Base-by-base conservation (phyloP, 1,284 basidiomycete species). In the Ceratobasidium sp. region DNA sequence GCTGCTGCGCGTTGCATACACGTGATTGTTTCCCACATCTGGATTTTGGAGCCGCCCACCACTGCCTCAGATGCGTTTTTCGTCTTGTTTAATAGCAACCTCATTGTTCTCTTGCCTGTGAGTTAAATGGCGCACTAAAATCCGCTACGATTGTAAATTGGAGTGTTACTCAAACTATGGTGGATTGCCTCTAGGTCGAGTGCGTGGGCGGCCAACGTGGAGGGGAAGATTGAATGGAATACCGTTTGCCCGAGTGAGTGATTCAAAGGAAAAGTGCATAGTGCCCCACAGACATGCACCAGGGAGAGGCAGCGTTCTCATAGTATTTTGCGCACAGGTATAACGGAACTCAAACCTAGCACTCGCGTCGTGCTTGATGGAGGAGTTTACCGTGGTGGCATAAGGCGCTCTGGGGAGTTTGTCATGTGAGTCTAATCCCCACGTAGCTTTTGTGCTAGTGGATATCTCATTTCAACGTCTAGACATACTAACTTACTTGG, bases 291-390 rank as follows among this genome's bases (percentile, higher is more conserved):
- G n/a, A 45, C 15, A 17, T 56, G 20, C 17, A 7, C 3, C 17
- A 38, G 25, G 17, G 29, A 38, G 32, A 47, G 42, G 12, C 25
- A 4, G n/a, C n/a, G n/a, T n/a, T n/a, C n/a, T n/a, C n/a, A n/a
- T n/a, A n/a, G n/a, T 29, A 25, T 40, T 10, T 17, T 34, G 6
- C 27, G 13, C 5, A 3, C 32, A 72, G 71, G 57, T 45, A 60
- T 72, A 35, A 38, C 62, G 6, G 47, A 58, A 35, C 50, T 72
- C 38, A 69, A 70, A 54, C 68, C 72, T 32, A 25, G 31, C 27
- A 69, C 73, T 17, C 13, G 43, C 22, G 72, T 73, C 6, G 70
- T 72, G 17, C 70, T 73, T 2, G 73, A 73, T 69, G 69, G 70
- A 31, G 73, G 73, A 32, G 27, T 53, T 3, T 73, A 68, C 27